phyloP scores from a whole-genome alignment of 164 flowering plant species.

The Annona cherimola region DNA sequence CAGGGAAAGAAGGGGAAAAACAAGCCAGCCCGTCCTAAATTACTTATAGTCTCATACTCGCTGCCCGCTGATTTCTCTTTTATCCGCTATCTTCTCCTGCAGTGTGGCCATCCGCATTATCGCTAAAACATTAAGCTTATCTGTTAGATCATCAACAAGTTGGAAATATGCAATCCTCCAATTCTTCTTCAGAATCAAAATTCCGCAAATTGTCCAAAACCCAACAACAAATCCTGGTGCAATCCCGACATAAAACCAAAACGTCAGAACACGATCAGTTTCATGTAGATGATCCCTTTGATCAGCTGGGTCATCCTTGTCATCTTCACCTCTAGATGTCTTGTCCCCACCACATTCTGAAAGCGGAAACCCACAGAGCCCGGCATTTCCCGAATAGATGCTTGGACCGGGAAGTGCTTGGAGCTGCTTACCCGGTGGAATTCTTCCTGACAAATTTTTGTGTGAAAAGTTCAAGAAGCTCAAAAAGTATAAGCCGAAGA shows the following conservation, averaged over 20 bases:
- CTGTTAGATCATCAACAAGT: slow-evolving; percentile 5
- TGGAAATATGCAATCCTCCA: slow-evolving; percentile 21
- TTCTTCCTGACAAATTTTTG: slow-evolving; percentile 21
- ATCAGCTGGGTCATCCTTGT: too few species aligned
- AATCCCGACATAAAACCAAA: slow-evolving; percentile 14
- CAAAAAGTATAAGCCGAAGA: not conserved
- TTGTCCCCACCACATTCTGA: slow-evolving; percentile 4
- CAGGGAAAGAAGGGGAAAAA: too few species aligned
- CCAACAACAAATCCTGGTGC: slow-evolving; percentile 22
- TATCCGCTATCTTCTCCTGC: too few species aligned
- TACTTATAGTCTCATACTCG: too few species aligned
- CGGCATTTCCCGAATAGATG: slow-evolving; percentile 21
- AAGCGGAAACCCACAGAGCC: slow-evolving; percentile 36
- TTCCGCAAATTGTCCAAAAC: slow-evolving; percentile 23
- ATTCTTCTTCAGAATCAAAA: slow-evolving; percentile 10
- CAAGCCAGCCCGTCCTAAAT: too few species aligned
- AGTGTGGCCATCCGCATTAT: too few species aligned
- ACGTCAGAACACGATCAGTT: not conserved
- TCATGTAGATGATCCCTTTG: not conserved
- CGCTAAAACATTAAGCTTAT: not conserved
- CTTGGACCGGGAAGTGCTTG: slow-evolving; percentile 17
- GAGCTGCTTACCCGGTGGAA: slow-evolving; percentile 31
- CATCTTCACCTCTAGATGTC: not conserved
- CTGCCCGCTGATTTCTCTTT: too few species aligned
- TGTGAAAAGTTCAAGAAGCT: not conserved